Percentiles rank a stretch among this genome's conserved stretches.
These are phyloP conservation scores for Metschnikowia arizonensis DNA, from an alignment of 805 yeast genomes.

Conservation along the genomic window DNA sequence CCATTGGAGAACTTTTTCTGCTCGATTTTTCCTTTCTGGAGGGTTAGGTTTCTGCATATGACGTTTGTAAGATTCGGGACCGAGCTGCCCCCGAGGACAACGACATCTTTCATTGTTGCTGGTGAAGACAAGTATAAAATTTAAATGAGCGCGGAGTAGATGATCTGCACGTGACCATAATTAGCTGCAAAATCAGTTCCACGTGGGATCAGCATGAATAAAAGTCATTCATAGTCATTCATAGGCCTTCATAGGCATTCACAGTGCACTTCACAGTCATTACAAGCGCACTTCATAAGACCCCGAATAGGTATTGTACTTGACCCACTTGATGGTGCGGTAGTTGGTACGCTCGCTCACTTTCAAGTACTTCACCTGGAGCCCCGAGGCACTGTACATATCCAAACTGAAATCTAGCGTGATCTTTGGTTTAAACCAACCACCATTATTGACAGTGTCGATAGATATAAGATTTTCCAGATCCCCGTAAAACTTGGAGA, in stretches of 20 bases:
- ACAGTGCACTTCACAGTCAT: not conserved
- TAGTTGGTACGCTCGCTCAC: conserved; percentile 59
- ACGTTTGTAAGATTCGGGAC: conserved; percentile 73
- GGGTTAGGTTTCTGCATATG: conserved; percentile 74
- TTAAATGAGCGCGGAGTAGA: conserved; percentile 1
- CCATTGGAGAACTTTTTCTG: conserved; percentile 78
- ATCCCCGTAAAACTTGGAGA: conserved; percentile 63
- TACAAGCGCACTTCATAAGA: conserved; percentile 65
- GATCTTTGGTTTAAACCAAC: conserved; percentile 75
- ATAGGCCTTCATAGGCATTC: not conserved
- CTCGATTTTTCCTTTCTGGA: conserved; percentile 63
- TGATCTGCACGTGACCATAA: conserved; percentile 1
- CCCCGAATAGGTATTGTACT: conserved; percentile 72
- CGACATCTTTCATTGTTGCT: conserved; percentile 66
- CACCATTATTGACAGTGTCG: conserved; percentile 25
- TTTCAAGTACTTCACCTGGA: conserved; percentile 66
- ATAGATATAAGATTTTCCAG: conserved; percentile 59
- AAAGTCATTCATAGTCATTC: not conserved
- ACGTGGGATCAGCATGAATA: not conserved
- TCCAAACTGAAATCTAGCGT: conserved; percentile 62
- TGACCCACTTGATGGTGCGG: conserved; percentile 81
- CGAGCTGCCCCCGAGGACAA: conserved; percentile 86
- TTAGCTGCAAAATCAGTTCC: conserved; percentile 3
- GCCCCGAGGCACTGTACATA: conserved; percentile 75
- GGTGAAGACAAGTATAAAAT: not conserved